Base-by-base conservation (phyloP, 805 yeast genomes). In the Wickerhamomyces tratensis region DNA sequence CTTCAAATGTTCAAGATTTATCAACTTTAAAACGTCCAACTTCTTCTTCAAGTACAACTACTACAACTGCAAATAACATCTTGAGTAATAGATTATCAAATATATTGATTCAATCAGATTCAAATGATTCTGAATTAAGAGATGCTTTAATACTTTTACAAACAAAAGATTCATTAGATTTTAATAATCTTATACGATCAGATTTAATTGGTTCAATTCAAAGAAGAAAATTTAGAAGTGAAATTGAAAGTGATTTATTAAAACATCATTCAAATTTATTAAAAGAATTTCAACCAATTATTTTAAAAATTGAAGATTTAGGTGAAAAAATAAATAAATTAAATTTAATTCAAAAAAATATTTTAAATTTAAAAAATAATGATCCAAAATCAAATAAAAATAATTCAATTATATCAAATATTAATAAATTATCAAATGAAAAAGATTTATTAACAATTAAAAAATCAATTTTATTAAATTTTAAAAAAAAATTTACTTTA, bases 401-500 rank as follows among this genome's bases (percentile, higher is more conserved):
- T 14, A 39, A 42, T n/a, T 20, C 20, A 20, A 20, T 20, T 20
- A 20, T 20, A 3, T 20, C 4, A 20, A 36, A 51, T 31, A 47
- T 59, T 25, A 50, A 53, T 13, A 30, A 40, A 6, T 47, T 56
- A 11, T 46, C 51, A 10, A 41, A 37, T 4, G 41, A 53, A 39
- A 57, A 52, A 40, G 51, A 49, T 12, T 35, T 49, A 13, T 20
- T 56, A 3, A 35, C 43, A 6, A 48, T 81, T 39, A 77, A 81
- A 51, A 79, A 74, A 52, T 58, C 67, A 34, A 52, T 85, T 1
- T 58, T 85, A 36, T 51, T 60, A 1, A 68, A 71, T 29, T 75
- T 83, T 49, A 77, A 79, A 47, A 67, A 71, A 5, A 74, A 74
- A 43, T 86, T 84, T 54, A 76, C 89, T 0, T 59, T 91, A 37